A percentile compares a stretch with the other conserved stretches of the same genome.
Conservation (phyloP, 495 filamentous ascomycete species). For the Annulohypoxylon bovei region DNA sequence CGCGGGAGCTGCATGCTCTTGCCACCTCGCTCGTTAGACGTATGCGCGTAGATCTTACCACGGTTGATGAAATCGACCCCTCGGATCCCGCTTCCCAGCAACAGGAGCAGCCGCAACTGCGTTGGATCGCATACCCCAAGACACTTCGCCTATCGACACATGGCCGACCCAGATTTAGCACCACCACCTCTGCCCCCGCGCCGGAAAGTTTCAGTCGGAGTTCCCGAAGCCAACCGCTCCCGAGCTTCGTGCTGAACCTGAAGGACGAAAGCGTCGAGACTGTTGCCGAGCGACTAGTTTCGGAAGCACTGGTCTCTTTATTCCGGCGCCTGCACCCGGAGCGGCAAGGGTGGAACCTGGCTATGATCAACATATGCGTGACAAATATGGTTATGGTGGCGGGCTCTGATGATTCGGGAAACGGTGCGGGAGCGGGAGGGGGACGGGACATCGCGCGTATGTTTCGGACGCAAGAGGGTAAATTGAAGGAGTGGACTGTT, state of each 20-base stretch:
- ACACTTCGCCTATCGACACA: constrained; percentile 84
- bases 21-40: constrained; percentile 76
- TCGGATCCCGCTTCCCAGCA: constrained; percentile 31
- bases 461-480: constrained; percentile 73
- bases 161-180: constrained; percentile 64
- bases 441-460: constrained; percentile 70
- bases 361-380: constrained; percentile 85
- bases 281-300: constrained; percentile 73
- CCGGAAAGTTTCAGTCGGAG: constrained; percentile 63
- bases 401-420: constrained; percentile 56
- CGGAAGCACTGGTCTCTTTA: constrained; percentile 70
- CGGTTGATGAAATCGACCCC: constrained; percentile 53
- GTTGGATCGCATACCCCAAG: constrained; percentile 56
- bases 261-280: constrained; percentile 61
- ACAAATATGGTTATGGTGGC: constrained; percentile 78
- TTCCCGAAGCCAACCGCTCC: constrained; percentile 75
- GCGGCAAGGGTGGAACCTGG: constrained; percentile 77
- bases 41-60: constrained; percentile 80
- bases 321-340: constrained; percentile 79
- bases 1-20: constrained; percentile 69
- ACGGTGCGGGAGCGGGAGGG: constrained; percentile 22
- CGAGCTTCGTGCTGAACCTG: constrained; percentile 74
- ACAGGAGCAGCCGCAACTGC: constrained; percentile 8
- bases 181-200: constrained; percentile 16
- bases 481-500: constrained; percentile 70